Base-by-base conservation (phyloP, 768 basidiomycete genomes). In the Mycena haematopus region DNA sequence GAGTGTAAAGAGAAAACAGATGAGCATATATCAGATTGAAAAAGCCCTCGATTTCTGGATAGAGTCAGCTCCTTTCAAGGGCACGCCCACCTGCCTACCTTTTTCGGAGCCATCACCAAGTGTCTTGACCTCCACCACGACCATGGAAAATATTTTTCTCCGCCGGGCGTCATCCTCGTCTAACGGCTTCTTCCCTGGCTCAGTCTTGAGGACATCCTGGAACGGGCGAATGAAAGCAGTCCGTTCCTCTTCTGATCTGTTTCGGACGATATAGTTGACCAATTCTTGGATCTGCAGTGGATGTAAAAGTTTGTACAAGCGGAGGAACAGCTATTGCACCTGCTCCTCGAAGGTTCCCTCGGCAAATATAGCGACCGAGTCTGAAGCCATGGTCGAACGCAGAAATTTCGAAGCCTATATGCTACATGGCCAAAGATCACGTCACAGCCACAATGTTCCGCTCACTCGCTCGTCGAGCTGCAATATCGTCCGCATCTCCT, bases 321-420 rank as follows among this genome's bases (percentile, higher is more conserved):
- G 33, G 17, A 54, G 14, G 46, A 24, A 53, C 31, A 17, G 24
- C 35, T n/a, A 33, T 40, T 62, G 68, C 73, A 91, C 92, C 86
- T 93, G 91, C 75, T 95, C 93, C 73, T 90, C 88, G 69, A 91
- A 94, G 1, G 92, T 93, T 53, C 93, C 93, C 76, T 95, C 93
- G 21, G 90, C 87, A 71, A 93, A 94, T 67, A 94, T 86, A 62
- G 92, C 87, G 59, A 94, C 81, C 42, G 91, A 90, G 77, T 93
- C 92, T 68, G 89, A 75, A 60, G 86, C 76, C 90, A 93, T 92
- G 21, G 56, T 62, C 47, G 49, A 45, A 50, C 49, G 19, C 45
- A 60, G 62, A 61, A 65, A 58, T 62, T 58, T 58, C 24, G 38
- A 74, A 67, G 76, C 72, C 62, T n/a, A 68, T 72, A 75, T 67